Base-by-base conservation (phyloP, 106 monocot species). In the Ottelia alismoides region DNA sequence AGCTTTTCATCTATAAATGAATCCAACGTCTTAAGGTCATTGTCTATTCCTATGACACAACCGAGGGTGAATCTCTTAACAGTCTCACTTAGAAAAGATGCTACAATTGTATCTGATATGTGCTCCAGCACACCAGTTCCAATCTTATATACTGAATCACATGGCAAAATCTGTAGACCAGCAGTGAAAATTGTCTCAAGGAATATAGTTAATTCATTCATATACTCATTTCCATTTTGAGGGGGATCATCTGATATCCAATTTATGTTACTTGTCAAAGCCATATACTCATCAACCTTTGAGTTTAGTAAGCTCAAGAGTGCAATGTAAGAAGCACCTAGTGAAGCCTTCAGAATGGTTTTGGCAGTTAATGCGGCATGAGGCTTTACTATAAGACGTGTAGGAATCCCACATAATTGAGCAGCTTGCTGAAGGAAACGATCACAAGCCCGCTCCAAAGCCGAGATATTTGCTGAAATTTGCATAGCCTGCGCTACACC, bases 61-160 rank as follows among this genome's bases (percentile, higher is more conserved):
- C 63, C 80, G 17, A 73, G 53, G 54, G 57, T 85, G 73, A 85
- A 85, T 24, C 76, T 73, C 31, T 85, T 85, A 51, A 85, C 60
- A 64, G 32, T 56, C 1, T 85, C 85, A 28, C 67, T 70, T 3
- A 80, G 70, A 65, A 85, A 74, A 27, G 77, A 70, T 11, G 63
- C 20, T 16, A 85, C 66, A 35, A 85, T 74, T n/a, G 67, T 74
- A 54, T 77, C 76, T 25, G 73, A 77, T 24, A 85, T 71, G 44
- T 85, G 85, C 50, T 67, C 43, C 11, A 85, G 53, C 20, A 76
- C 76, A 53, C 70, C 66, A 43, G 55, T 69, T 48, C 61, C 65
- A 29, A 85, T 45, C 46, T 64, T 85, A 59, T 74, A 74, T 19
- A 80, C 45, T 1, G 72, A 70, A 18, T 85, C 85, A 14, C 47